These are phyloP conservation scores for Lipomyces mesembrius DNA, from an alignment of 805 yeast genomes.

Conservation along the genomic window DNA sequence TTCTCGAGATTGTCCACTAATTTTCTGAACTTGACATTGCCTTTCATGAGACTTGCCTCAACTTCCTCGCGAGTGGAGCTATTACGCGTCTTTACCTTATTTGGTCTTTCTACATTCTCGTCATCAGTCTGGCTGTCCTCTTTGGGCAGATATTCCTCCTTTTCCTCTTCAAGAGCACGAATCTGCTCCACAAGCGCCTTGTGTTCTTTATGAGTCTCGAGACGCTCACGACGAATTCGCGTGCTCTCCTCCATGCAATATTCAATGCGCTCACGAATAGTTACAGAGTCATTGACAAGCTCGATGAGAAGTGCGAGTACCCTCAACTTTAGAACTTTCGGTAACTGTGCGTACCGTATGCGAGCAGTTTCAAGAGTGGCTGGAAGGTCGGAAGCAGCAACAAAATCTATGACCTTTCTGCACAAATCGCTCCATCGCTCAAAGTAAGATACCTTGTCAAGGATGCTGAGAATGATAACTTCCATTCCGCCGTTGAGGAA, in stretches of 20 bases:
- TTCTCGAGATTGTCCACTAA: constrained; percentile 41
- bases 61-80: constrained; percentile 44
- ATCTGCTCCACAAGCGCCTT: constrained; percentile 59
- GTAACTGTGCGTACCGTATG: constrained; percentile 60
- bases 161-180: constrained; percentile 50
- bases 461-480: constrained; percentile 70
- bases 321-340: constrained; percentile 59
- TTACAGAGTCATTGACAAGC: constrained; percentile 60
- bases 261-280: constrained; percentile 69
- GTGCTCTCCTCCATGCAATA: constrained; percentile 68
- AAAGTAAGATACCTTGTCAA: constrained; percentile 62
- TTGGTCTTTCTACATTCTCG: constrained; percentile 8
- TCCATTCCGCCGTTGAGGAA: constrained; percentile 90
- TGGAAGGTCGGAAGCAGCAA: constrained; percentile 58
- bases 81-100: background rate
- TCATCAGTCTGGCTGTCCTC: constrained; percentile 22
- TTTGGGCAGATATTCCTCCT: constrained; percentile 17
- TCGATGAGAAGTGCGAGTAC: constrained; percentile 67
- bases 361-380: constrained; percentile 57
- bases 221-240: constrained; percentile 63
- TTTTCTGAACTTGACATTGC: constrained; percentile 52
- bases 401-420: constrained; percentile 53
- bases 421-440: constrained; percentile 59
- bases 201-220: constrained; percentile 67
- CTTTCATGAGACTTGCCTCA: constrained; percentile 29